Evolutionary conservation across 129 eudicot species (phyloP), one percentile per base, ranked within the genome.

Genomic region (Silybum marianum): DNA sequence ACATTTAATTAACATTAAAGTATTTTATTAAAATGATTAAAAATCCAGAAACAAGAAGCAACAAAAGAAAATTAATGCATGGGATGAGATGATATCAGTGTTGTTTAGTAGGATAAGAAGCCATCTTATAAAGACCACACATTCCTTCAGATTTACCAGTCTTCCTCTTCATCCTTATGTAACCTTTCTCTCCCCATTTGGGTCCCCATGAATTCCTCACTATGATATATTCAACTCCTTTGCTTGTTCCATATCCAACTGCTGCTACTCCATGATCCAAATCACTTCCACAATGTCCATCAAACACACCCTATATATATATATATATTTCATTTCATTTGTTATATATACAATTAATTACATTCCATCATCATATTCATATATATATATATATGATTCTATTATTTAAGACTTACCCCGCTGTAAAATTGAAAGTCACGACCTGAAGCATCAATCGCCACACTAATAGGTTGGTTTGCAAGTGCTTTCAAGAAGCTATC

Each of bases 371-470:
- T 38, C 30, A 28, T 28, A 28, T 28, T 28, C 30, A 42, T 76
- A 19, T 4, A 19, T 75, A 19, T 11, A 62, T 22, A 36, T 16
- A 46, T 24, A 2, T 30, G 24, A 28, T 28, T 28, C 30, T 28
- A 28, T 28, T 28, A 28, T 28, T 23, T 40, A 19, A 10, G 62
- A 73, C 65, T 70, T 90, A 93, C 97, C 85, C 97, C 98, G 3
- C 89, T 88, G 83, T 93, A 93, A 86, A 93, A 93, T 18, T 91
- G 98, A 84, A 93, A 93, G 86, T 93, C 98, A 48, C 93, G 89
- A 4, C 94, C 91, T 13, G 98, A 93, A 74, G 98, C 98, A 38
- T 91, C 96, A 60, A 93, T 91, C n/a, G 90, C 98, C n/a, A 93
- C 90, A 71, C 98, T 93, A 11, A 93, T 23, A 0, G 98, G 98